Evolutionary conservation across 257 asterid species (phyloP).

Genomic region (Leptodermis oblonga): DNA sequence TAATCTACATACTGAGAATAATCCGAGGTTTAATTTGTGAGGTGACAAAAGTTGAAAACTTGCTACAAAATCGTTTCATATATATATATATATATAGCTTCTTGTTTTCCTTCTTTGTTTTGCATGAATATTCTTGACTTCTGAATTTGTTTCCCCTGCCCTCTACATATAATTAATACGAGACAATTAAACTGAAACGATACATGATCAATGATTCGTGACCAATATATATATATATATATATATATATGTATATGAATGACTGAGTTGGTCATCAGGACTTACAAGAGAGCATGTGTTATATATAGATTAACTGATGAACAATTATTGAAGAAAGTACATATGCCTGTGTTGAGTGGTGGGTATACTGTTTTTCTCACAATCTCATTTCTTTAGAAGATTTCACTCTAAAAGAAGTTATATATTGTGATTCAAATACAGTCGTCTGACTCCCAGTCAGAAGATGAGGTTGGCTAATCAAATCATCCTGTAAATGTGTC

Average conservation of each 20-base stretch:
- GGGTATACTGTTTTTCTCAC: too few relatives aligned
- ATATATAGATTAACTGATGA: neutral
- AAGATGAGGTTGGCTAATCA: too few relatives aligned
- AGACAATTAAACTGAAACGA: neutral
- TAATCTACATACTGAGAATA: neutral
- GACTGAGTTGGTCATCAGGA: conserved; percentile 7
- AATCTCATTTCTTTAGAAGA: too few relatives aligned
- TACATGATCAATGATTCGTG: neutral
- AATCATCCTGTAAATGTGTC: too few relatives aligned
- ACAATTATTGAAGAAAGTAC: neutral
- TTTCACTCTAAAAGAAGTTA: too few relatives aligned
- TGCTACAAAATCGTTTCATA: too few relatives aligned
- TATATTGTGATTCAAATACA: too few relatives aligned
- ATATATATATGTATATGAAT: too few relatives aligned
- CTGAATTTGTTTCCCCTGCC: neutral
- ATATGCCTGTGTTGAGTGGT: too few relatives aligned
- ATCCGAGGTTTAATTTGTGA: neutral
- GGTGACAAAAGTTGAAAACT: conserved; percentile 2
- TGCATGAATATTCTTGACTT: neutral
- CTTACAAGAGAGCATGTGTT: neutral
- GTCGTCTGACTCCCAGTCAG: too few relatives aligned
- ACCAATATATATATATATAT: neutral
- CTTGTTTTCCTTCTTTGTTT: neutral
- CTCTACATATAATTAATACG: too few relatives aligned
- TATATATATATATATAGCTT: too few relatives aligned